Evolutionary conservation across 106 monocot genomes (phyloP), one percentile per base, ranked within the genome.

Genomic region (Agapanthus africanus): DNA sequence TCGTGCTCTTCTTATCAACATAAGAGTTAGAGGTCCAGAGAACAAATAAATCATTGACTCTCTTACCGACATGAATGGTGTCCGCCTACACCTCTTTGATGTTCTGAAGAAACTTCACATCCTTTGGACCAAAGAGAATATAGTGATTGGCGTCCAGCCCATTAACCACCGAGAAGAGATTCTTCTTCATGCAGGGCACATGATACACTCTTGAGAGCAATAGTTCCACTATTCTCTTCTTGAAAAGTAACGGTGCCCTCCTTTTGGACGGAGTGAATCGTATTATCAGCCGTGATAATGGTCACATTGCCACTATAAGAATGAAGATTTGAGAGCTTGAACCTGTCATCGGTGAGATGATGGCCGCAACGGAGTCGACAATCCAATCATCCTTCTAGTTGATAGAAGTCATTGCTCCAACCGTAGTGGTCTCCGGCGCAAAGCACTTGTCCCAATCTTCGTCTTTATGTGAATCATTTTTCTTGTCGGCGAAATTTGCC

Each of bases 71-170:
- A 26, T 56, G 54, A 25, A 56, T 26, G 8, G n/a, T 19, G 25
- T 56, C 54, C 8, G 54, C 54, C 54, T 56, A 16, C 10, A 56
- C 1, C 54, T 22, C 25, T 56, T 56, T 8, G 1, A 56, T 26
- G 7, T 69, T 76, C 0, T 18, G 7, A n/a, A 70, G 40, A 36
- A 76, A 60, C 41, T 49, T 69, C 31, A 61, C 61, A 33, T 61
- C 61, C 13, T 61, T 28, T 32, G 61, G 61, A 5, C 66, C 40
- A 26, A 66, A 66, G 13, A 66, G 1, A 19, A 66, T 38, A 18
- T 42, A 26, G 23, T 66, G 21, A 11, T 38, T 18, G 6, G 4
- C 37, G 40, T 66, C 66, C 21, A 40, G 11, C 16, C 18, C 40
- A 28, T 66, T 66, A 11, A 21, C 41, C 16, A 66, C 4, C 11